These are phyloP conservation scores for Ceratocystiopsis brevicomis DNA, from an alignment of 2,329 filamentous ascomycete species.

Conservation along the genomic window DNA sequence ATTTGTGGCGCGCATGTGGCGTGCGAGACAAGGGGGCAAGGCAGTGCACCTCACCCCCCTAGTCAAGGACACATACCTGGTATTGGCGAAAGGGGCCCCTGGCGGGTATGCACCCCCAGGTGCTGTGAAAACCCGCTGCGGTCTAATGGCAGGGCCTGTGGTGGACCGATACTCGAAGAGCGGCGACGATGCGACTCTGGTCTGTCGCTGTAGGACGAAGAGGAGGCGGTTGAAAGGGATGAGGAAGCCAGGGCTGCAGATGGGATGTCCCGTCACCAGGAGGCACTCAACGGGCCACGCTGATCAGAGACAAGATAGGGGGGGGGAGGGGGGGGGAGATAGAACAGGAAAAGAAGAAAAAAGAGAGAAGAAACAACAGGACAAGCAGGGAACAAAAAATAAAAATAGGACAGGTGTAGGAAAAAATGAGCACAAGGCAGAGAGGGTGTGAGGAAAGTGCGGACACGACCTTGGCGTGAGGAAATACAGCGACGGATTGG, in stretches of 20 bases:
- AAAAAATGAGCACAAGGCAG: no score
- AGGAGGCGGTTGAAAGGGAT: conserved; percentile 27
- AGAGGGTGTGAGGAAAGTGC: no score
- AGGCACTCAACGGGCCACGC: conserved; percentile 10
- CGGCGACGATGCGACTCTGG: conserved; percentile 28
- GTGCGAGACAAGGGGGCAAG: background rate
- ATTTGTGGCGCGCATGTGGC: background rate
- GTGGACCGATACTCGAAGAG: conserved; percentile 9
- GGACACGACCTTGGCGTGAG: no score
- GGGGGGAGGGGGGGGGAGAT: background rate
- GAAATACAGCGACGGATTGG: background rate
- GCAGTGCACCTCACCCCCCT: background rate
- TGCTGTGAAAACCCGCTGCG: conserved; percentile 15
- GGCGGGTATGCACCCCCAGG: conserved; percentile 21
- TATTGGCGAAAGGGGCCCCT: conserved; percentile 30
- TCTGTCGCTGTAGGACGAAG: conserved; percentile 34
- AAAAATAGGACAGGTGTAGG: no score
- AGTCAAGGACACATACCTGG: conserved; percentile 25
- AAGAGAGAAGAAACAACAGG: background rate
- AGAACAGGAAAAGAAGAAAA: background rate
- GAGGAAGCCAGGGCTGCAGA: conserved; percentile 31
- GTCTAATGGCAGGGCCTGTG: conserved; percentile 16
- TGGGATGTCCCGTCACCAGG: conserved; percentile 10
- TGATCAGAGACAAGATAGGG: conserved; percentile 2
- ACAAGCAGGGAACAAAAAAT: background rate